Evolutionary conservation across 192 early-diverging fungal species (phyloP).

Genomic region (Neocallimastix lanati): DNA sequence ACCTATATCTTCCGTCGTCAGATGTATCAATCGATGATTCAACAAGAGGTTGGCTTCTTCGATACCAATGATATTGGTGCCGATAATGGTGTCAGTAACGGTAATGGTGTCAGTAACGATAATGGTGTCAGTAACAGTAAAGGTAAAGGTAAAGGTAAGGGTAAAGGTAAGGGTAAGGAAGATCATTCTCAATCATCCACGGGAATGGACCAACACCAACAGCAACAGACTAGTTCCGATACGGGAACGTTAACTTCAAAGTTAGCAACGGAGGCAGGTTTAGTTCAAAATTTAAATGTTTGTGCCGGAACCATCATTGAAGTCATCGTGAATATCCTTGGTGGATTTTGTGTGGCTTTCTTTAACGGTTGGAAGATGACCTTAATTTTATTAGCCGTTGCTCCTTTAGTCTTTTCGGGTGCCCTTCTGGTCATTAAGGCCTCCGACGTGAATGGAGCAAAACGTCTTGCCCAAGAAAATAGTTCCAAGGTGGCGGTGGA

Average conservation of each 20-base stretch:
- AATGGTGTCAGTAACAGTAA: too few relatives aligned
- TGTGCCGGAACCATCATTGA: conserved; percentile 11
- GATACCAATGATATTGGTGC: too few relatives aligned
- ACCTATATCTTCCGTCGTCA: too few relatives aligned
- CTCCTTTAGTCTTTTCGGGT: conserved; percentile 45
- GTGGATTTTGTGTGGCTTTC: conserved; percentile 26
- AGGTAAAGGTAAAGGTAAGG: too few relatives aligned
- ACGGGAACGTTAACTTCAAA: conserved; percentile 1
- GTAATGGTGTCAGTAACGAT: too few relatives aligned
- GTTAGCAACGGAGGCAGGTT: conserved; percentile 1
- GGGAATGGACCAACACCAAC: too few relatives aligned
- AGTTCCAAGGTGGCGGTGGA: conserved; percentile 62
- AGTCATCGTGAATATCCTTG: conserved; percentile 9
- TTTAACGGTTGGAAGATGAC: conserved; percentile 36
- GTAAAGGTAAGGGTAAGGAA: too few relatives aligned
- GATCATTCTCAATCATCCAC: too few relatives aligned
- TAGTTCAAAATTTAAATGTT: conserved; percentile 1
- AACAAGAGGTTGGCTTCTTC: too few relatives aligned
- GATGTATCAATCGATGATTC: too few relatives aligned
- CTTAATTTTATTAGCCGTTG: conserved; percentile 36
- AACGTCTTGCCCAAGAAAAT: conserved; percentile 46
- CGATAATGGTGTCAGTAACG: too few relatives aligned
- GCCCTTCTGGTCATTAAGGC: conserved; percentile 40
- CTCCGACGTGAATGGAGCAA: conserved; percentile 18
- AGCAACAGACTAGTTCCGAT: too few relatives aligned